Conservation (phyloP, 1,139 yeast species). For the Magnusiomyces clavatus region DNA sequence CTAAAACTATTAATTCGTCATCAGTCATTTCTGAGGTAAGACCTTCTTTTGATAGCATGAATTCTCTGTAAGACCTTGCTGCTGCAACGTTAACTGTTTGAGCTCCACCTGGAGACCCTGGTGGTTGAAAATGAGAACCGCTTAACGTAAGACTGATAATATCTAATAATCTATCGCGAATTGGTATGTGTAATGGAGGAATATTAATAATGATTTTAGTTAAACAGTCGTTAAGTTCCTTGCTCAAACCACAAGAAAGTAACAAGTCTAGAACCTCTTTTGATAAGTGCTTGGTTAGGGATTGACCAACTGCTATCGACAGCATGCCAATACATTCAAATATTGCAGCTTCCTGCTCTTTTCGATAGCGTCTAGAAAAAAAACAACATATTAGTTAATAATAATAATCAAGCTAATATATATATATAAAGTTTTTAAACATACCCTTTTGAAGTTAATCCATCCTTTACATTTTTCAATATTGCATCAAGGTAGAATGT, state of each 20-base stretch:
- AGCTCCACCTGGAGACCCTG: conserved; percentile 66
- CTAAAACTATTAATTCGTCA: conserved; percentile 55
- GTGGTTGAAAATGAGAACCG: conserved; percentile 75
- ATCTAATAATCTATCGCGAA: conserved; percentile 65
- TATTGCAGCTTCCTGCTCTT: conserved; percentile 78
- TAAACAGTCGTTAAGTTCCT: conserved; percentile 68
- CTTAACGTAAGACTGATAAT: conserved; percentile 71
- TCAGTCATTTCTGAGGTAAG: conserved; percentile 32
- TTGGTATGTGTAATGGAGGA: conserved; percentile 70
- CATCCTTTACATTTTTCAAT: conserved; percentile 75
- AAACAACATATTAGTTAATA: neutral
- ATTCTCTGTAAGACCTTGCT: conserved; percentile 72
- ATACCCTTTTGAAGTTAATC: conserved; percentile 56
- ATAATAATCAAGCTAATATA: neutral
- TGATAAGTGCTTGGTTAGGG: conserved; percentile 80
- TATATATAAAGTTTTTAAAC: conserved; percentile 6
- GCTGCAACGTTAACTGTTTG: conserved; percentile 52
- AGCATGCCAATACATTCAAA: conserved; percentile 84
- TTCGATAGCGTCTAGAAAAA: conserved; percentile 41
- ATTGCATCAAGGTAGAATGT: conserved; percentile 85
- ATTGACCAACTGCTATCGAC: conserved; percentile 91
- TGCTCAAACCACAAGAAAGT: conserved; percentile 75
- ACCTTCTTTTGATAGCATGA: conserved; percentile 59
- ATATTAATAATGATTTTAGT: conserved; percentile 60
- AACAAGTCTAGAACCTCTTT: conserved; percentile 73